These are phyloP conservation scores for Termitomyces sp. DNA, from an alignment of 768 basidiomycete species.

Conservation along the genomic window DNA sequence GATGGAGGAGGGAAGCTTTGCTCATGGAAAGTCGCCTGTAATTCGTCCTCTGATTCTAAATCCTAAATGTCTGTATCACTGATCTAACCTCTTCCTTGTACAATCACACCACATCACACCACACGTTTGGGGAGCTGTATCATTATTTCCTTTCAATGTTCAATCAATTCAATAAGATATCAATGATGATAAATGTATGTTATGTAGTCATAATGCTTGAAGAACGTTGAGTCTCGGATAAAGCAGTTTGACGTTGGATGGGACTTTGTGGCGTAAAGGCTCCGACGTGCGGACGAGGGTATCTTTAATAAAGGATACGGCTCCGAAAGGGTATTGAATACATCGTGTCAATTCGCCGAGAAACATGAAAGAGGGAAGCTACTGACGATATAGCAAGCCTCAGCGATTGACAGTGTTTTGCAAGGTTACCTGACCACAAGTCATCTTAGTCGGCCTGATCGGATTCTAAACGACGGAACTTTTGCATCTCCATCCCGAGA, in stretches of 20 bases:
- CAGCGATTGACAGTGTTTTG: background rate
- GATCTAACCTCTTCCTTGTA: background rate
- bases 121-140: background rate
- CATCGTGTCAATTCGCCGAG: too few relatives aligned
- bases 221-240: too few relatives aligned
- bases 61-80: background rate
- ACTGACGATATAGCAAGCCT: too few relatives aligned
- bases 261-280: too few relatives aligned
- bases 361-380: too few relatives aligned
- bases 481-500: slow-evolving; percentile 9
- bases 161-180: background rate
- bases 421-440: slow-evolving; percentile 8
- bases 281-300: background rate
- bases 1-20: slow-evolving; percentile 49
- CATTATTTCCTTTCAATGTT: background rate
- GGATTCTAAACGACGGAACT: slow-evolving; percentile 3
- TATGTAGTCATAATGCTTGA: too few relatives aligned
- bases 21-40: slow-evolving; percentile 31
- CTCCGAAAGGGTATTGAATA: too few relatives aligned
- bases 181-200: too few relatives aligned
- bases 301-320: too few relatives aligned
- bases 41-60: background rate
- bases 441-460: background rate
- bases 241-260: too few relatives aligned
- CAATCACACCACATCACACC: background rate